Percentiles rank a stretch among this genome's conserved stretches.
Evolutionary conservation across 2,329 filamentous ascomycete genomes (phyloP).

Genomic region (Cordyceps pruinosa): DNA sequence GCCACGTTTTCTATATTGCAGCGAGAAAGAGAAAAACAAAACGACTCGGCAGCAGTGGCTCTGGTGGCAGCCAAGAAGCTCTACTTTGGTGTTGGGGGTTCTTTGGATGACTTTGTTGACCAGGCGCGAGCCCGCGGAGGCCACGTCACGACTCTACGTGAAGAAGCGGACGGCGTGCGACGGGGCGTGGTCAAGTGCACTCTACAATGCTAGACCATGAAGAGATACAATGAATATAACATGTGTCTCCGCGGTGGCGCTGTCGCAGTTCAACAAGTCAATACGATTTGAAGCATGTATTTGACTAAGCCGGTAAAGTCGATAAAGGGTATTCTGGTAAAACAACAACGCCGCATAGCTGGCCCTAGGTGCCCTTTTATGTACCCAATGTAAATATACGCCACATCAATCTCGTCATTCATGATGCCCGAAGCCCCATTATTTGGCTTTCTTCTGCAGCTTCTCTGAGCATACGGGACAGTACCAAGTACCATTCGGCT

Average conservation of each 20-base stretch:
- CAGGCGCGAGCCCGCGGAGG: constrained; percentile 43
- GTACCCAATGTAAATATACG: background rate
- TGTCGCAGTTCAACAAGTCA: background rate
- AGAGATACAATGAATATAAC: background rate
- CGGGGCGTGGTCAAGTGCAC: constrained; percentile 52
- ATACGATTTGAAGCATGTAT: background rate
- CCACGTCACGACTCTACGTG: constrained; percentile 43
- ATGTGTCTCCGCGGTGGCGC: background rate
- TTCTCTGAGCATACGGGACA: constrained; percentile 55
- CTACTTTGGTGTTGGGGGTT: constrained; percentile 81
- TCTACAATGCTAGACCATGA: constrained; percentile 20
- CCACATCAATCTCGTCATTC: background rate
- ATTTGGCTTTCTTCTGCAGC: constrained; percentile 35
- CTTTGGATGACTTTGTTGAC: constrained; percentile 65
- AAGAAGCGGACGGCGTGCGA: constrained; percentile 55
- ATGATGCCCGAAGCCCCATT: background rate
- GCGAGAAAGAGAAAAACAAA: constrained; percentile 30
- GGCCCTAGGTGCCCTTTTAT: background rate
- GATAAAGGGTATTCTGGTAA: background rate
- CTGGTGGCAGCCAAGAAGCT: constrained; percentile 70
- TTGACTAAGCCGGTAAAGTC: background rate
- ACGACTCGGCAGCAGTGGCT: constrained; percentile 39
- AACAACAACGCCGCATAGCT: constrained; percentile 1
- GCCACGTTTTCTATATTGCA: constrained; percentile 55
- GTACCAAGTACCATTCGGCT: constrained; percentile 62